Evolutionary conservation across 768 basidiomycete genomes (phyloP).

Genomic region (Hortiboletus campestris): DNA sequence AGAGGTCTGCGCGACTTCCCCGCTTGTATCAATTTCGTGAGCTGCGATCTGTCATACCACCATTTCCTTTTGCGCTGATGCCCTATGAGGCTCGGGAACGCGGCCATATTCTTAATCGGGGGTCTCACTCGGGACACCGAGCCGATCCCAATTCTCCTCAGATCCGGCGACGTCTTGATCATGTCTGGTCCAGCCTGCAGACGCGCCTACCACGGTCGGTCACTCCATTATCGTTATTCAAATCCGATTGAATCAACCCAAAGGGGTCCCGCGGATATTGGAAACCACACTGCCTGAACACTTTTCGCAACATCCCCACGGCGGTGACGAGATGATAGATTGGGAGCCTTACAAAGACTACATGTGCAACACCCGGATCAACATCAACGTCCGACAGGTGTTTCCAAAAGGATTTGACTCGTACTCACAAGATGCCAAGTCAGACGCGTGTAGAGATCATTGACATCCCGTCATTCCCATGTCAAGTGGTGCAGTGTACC

Average conservation of each 20-base stretch:
- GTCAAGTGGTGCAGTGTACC: neutral
- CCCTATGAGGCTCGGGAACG: constrained; percentile 71
- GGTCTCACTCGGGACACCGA: constrained; percentile 71
- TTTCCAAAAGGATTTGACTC: constrained; percentile 69
- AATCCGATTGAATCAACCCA: neutral
- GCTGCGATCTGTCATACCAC: constrained; percentile 24
- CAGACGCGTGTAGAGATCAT: neutral
- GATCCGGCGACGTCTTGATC: constrained; percentile 88
- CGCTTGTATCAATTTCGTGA: constrained; percentile 92
- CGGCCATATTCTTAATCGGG: constrained; percentile 88
- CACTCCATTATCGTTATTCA: neutral
- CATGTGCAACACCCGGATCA: constrained; percentile 70
- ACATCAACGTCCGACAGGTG: constrained; percentile 89
- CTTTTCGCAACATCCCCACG: constrained; percentile 35
- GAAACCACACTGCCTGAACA: constrained; percentile 74
- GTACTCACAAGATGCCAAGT: neutral
- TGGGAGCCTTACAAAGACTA: constrained; percentile 69
- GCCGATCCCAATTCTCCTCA: constrained; percentile 80
- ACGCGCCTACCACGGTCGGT: constrained; percentile 88
- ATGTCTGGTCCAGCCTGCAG: constrained; percentile 89
- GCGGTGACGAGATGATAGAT: constrained; percentile 30
- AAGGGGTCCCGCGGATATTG: constrained; percentile 86
- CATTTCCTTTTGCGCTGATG: neutral
- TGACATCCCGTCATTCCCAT: neutral
- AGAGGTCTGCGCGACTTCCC: constrained; percentile 88